A percentile compares a stretch with the other conserved stretches of the same genome.
phyloP scores from a whole-genome alignment of 768 basidiomycete species.

The Asterophora lycoperdoides region DNA sequence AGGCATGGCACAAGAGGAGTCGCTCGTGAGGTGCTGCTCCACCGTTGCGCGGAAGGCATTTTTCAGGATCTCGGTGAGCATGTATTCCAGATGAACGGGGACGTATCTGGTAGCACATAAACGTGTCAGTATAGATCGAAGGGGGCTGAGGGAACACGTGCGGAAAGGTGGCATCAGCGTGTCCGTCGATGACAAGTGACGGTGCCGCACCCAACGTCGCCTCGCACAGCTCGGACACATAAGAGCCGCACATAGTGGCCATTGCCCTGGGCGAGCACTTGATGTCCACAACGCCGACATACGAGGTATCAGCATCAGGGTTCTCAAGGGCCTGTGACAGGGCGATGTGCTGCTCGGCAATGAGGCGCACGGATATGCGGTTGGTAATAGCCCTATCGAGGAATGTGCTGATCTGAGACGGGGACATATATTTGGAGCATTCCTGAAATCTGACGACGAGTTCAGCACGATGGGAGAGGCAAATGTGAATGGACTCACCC shows the following conservation, averaged over 20 bases:
- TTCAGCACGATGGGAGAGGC: neutral
- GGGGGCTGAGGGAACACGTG: conserved; percentile 36
- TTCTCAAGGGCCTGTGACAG: conserved; percentile 64
- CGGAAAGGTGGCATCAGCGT: conserved; percentile 71
- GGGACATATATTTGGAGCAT: conserved; percentile 77
- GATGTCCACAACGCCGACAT: conserved; percentile 73
- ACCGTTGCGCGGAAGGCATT: conserved; percentile 89
- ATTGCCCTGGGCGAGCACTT: conserved; percentile 67
- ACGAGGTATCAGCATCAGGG: conserved; percentile 31
- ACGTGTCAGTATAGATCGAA: conserved; percentile 7
- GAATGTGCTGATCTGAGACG: conserved; percentile 73
- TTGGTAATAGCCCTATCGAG: conserved; percentile 81
- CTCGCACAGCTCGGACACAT: conserved; percentile 79
- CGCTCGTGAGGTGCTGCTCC: conserved; percentile 57
- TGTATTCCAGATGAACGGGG: conserved; percentile 88
- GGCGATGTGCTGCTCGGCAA: conserved; percentile 89
- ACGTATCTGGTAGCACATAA: conserved; percentile 47
- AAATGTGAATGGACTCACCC: conserved; percentile 43
- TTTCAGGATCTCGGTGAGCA: conserved; percentile 86
- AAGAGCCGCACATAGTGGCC: conserved; percentile 78
- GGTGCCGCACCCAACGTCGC: conserved; percentile 77
- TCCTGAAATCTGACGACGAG: conserved; percentile 72
- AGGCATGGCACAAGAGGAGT: conserved; percentile 39
- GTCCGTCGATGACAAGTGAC: conserved; percentile 64
- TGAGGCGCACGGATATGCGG: conserved; percentile 81